Evolutionary conservation across 2,329 filamentous ascomycete genomes (phyloP).

Genomic region (Pyricularia sp.): DNA sequence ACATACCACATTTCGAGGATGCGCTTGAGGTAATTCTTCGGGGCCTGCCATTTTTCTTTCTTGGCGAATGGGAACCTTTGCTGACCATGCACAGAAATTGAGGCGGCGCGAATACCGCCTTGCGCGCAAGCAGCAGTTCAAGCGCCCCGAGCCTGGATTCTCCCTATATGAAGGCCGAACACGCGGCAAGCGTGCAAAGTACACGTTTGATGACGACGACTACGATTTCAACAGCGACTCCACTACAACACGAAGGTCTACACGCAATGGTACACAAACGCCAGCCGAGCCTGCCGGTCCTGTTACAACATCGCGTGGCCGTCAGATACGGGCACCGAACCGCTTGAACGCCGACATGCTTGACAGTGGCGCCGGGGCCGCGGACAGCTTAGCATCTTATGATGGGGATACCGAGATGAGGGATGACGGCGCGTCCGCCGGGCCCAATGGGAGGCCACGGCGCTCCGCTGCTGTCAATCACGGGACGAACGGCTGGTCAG

Average conservation of each 20-base stretch:
- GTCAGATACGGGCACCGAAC: constrained; percentile 61
- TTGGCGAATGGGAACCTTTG: not conserved
- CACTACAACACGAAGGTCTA: constrained; percentile 48
- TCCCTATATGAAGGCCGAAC: constrained; percentile 94
- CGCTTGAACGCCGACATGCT: constrained; percentile 50
- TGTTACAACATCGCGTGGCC: constrained; percentile 69
- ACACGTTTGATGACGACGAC: constrained; percentile 78
- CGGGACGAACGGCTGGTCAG: constrained; percentile 34
- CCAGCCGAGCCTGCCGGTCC: constrained; percentile 52
- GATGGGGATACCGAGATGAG: constrained; percentile 18
- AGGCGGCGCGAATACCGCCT: constrained; percentile 84
- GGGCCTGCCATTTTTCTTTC: not conserved
- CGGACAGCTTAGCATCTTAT: constrained; percentile 30
- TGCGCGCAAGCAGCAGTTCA: constrained; percentile 74
- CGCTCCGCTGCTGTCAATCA: constrained; percentile 37
- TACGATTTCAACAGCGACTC: constrained; percentile 56
- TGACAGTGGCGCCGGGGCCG: constrained; percentile 32
- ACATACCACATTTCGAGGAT: constrained; percentile 81
- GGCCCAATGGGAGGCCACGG: constrained; percentile 34
- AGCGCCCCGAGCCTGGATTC: constrained; percentile 75
- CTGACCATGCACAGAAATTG: constrained; percentile 53
- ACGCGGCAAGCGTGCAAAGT: constrained; percentile 88
- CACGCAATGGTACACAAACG: constrained; percentile 59
- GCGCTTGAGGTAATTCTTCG: constrained; percentile 64
- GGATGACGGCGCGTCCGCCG: constrained; percentile 22